Evolutionary conservation across 2,329 filamentous ascomycete genomes (phyloP).

Genomic region (Ilyonectria robusta): DNA sequence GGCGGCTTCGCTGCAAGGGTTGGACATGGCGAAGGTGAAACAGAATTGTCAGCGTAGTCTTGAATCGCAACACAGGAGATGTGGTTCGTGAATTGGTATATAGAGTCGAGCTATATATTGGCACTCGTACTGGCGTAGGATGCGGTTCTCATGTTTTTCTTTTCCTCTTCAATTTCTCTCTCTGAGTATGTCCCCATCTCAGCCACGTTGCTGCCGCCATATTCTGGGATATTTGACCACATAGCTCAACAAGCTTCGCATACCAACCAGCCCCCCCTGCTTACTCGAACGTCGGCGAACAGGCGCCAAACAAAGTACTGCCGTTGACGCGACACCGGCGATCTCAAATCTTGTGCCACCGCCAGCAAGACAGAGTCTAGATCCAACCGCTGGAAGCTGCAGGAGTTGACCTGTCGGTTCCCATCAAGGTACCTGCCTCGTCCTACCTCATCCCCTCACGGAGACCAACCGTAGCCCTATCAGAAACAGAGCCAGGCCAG

Average conservation of each 20-base stretch:
- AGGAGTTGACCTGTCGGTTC: constrained; percentile 19
- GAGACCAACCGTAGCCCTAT: neutral
- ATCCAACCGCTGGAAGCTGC: constrained; percentile 12
- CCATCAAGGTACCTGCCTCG: constrained; percentile 35
- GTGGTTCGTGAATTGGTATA: neutral
- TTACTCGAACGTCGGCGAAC: neutral
- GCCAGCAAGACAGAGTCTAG: neutral
- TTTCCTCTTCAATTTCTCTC: neutral
- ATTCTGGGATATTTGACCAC: constrained; percentile 17
- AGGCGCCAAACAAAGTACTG: neutral
- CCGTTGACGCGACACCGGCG: neutral
- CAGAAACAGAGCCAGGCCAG: neutral
- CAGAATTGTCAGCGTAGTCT: neutral
- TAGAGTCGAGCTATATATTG: constrained; percentile 1
- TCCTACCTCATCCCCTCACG: constrained; percentile 11
- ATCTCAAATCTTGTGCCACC: neutral
- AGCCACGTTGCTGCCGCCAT: neutral
- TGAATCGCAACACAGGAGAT: neutral
- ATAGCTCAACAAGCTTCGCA: constrained; percentile 7
- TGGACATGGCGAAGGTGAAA: neutral
- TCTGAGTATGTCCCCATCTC: neutral
- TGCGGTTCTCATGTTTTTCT: neutral
- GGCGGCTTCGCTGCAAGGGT: neutral
- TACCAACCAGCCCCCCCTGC: constrained; percentile 16
- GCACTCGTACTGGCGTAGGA: neutral